Evolutionary conservation across 257 asterid species (phyloP).

Genomic region (Jacaranda copaia): DNA sequence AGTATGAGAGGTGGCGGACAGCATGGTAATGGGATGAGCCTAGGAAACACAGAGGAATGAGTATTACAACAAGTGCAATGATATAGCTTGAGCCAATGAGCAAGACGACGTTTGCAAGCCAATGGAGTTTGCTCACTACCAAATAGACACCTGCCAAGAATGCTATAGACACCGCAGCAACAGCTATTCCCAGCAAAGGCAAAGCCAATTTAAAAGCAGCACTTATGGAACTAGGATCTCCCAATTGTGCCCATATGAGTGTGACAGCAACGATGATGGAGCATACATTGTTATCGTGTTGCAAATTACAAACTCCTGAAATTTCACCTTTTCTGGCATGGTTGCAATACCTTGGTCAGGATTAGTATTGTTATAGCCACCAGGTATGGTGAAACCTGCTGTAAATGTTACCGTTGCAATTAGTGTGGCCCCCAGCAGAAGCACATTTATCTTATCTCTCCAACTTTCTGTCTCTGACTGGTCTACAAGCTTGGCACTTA

Average conservation of each 20-base stretch:
- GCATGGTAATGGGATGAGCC: slow-evolving; percentile 38
- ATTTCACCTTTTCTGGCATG: slow-evolving; percentile 48
- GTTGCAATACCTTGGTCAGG: slow-evolving; percentile 56
- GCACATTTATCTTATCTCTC: slow-evolving; percentile 57
- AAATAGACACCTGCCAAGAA: slow-evolving; percentile 54
- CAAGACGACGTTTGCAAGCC: slow-evolving; percentile 54
- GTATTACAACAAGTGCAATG: slow-evolving; percentile 32
- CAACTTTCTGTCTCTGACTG: slow-evolving; percentile 47
- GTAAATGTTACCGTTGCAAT: slow-evolving; percentile 60
- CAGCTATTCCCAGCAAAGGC: slow-evolving; percentile 57
- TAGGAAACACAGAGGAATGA: slow-evolving; percentile 48
- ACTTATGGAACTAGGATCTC: slow-evolving; percentile 46
- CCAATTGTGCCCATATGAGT: slow-evolving; percentile 64
- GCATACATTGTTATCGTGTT: slow-evolving; percentile 58
- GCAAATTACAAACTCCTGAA: slow-evolving; percentile 54
- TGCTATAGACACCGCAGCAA: slow-evolving; percentile 54
- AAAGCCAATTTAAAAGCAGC: slow-evolving; percentile 48
- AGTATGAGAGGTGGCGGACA: slow-evolving; percentile 47
- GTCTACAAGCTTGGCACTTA: slow-evolving; percentile 33
- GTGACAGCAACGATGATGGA: slow-evolving; percentile 52
- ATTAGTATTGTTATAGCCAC: slow-evolving; percentile 46
- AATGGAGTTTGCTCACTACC: slow-evolving; percentile 55
- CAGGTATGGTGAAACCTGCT: slow-evolving; percentile 63
- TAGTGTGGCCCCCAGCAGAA: slow-evolving; percentile 58
- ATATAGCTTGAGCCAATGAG: slow-evolving; percentile 46